Evolutionary conservation across 2,329 filamentous ascomycete genomes (phyloP).

Genomic region (Paraconiothyrium brasiliense): DNA sequence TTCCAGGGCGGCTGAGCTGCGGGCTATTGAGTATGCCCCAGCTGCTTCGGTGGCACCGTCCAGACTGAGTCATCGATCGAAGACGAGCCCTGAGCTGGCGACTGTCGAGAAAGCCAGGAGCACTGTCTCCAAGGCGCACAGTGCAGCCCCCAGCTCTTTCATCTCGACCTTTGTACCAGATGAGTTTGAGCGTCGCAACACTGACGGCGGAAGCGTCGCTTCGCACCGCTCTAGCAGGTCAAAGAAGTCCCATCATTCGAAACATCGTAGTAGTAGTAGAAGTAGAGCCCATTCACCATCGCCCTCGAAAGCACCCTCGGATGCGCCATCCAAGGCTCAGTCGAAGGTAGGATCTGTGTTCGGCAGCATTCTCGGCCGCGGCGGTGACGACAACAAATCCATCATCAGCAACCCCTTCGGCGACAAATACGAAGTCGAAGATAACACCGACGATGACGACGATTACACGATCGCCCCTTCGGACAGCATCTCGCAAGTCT

Average conservation of each 20-base stretch:
- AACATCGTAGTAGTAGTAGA: constrained; percentile 35
- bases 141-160: constrained; percentile 43
- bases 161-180: constrained; percentile 51
- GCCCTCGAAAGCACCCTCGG: constrained; percentile 18
- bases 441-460: constrained; percentile 51
- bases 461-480: constrained; percentile 58
- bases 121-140: constrained; percentile 31
- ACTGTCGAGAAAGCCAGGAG: constrained; percentile 34
- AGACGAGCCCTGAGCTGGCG: constrained; percentile 43
- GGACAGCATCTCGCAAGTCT: constrained; percentile 56
- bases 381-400: constrained; percentile 40
- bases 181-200: constrained; percentile 35
- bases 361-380: constrained; percentile 50
- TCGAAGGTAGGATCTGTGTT: constrained; percentile 45
- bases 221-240: constrained; percentile 47
- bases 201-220: constrained; percentile 44
- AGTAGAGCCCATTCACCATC: constrained; percentile 36
- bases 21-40: constrained; percentile 36
- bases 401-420: constrained; percentile 34
- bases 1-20: constrained; percentile 5
- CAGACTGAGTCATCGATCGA: constrained; percentile 36
- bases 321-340: constrained; percentile 26
- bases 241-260: constrained; percentile 42
- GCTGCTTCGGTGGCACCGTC: constrained; percentile 27
- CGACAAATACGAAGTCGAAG: constrained; percentile 50